Conservation (phyloP, 345 rosid genomes). For the Eucalyptus regnans region DNA sequence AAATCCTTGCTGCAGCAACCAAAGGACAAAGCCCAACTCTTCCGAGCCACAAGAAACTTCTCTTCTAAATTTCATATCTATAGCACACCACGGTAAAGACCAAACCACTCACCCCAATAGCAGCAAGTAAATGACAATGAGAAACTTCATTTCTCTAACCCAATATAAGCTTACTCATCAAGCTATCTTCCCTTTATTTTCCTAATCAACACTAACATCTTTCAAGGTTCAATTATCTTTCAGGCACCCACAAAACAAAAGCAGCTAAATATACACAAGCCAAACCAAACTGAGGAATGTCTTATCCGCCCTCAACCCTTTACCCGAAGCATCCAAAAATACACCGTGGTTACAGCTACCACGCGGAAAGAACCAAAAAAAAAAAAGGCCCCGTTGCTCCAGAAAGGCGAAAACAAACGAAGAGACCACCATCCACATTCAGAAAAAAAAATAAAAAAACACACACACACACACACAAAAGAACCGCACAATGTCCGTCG, state of each 20-base stretch:
- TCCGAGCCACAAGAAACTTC: neutral
- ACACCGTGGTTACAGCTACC: neutral
- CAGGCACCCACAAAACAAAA: neutral
- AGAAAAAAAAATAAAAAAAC: accelerated
- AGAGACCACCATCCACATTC: neutral
- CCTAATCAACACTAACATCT: neutral
- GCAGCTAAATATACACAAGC: neutral
- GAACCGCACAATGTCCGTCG: neutral
- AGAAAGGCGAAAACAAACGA: neutral
- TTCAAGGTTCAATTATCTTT: neutral
- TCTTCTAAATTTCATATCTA: neutral
- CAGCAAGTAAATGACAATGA: neutral
- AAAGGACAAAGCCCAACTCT: neutral
- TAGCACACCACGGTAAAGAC: neutral
- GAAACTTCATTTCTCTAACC: neutral
- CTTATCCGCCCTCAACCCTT: neutral
- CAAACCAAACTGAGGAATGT: neutral
- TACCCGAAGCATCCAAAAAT: neutral
- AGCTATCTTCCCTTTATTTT: neutral
- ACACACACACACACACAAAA: neutral
- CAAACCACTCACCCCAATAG: neutral
- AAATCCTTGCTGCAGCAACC: neutral
- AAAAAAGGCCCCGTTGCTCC: neutral
- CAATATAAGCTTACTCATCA: neutral
- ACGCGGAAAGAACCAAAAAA: neutral